Conservation (phyloP, 352 stramenopile species). For the Phytophthora foliorum region DNA sequence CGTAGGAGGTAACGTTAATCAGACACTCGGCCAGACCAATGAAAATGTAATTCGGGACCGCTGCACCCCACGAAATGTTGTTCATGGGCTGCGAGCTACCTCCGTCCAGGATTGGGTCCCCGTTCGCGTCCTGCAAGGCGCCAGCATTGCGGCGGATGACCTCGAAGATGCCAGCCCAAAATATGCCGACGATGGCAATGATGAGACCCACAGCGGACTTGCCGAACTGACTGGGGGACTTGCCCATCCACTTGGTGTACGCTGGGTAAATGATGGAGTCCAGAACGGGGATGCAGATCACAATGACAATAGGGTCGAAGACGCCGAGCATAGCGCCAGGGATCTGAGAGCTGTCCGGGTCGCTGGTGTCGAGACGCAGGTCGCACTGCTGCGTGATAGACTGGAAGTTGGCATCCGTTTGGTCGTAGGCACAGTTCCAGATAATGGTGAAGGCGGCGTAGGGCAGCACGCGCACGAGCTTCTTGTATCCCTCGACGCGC, state of each 20-base stretch:
- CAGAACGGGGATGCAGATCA: conserved; percentile 51
- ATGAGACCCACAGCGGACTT: conserved; percentile 40
- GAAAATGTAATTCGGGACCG: conserved; percentile 69
- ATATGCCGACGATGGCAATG: conserved; percentile 43
- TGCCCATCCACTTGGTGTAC: conserved; percentile 43
- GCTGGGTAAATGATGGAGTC: conserved; percentile 49
- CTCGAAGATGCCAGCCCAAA: conserved; percentile 60
- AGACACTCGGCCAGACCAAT: conserved; percentile 65
- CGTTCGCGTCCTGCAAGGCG: conserved; percentile 42
- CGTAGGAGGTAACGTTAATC: conserved; percentile 72
- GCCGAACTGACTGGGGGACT: conserved; percentile 44
- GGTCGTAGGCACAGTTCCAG: conserved; percentile 72
- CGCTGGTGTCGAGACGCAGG: conserved; percentile 51
- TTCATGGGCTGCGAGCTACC: conserved; percentile 65
- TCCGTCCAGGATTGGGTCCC: conserved; percentile 47
- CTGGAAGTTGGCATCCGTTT: conserved; percentile 79
- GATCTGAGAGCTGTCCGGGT: conserved; percentile 56
- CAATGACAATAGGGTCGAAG: conserved; percentile 57
- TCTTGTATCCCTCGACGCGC: conserved; percentile 57
- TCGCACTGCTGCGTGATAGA: conserved; percentile 78
- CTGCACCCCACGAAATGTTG: conserved; percentile 59
- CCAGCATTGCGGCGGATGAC: conserved; percentile 63
- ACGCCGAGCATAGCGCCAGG: conserved; percentile 62
- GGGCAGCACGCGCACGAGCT: conserved; percentile 57
- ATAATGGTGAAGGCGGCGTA: conserved; percentile 70